Base-by-base conservation (phyloP, 148 eudicot genomes). In the Rheum nobile region DNA sequence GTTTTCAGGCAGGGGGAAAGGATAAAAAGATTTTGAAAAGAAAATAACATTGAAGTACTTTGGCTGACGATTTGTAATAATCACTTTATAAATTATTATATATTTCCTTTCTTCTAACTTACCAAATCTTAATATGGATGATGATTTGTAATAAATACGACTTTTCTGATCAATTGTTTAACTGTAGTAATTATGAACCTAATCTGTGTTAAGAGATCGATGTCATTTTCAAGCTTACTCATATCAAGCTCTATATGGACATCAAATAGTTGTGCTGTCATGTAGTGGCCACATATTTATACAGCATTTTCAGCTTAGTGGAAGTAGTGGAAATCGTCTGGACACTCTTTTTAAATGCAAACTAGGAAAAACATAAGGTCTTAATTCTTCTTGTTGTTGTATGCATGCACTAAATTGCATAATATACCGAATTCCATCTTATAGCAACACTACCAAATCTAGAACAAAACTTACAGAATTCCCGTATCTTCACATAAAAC, bases 261-360 rank as follows among this genome's bases (percentile, higher is more conserved):
- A 26, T 57, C 22, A 55, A 55, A 21, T 55, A 11, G 63, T 7
- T 55, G 21, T 55, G 22, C 16, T 55, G 29, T 26, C 32, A 26
- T 59, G 70, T 65, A 65, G 70, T 65, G 70, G 70, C 70, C 70
- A 32, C 41, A 65, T 34, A 32, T 6, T 32, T 31, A 29, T 14
- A 57, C 70, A 65, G 11, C 70, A 65, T 65, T 65, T 11, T 29
- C 38, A 63, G 3, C 70, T 65, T 17, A 34, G 70, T 63, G 69
- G 38, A 2, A 14, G 69, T 28, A 59, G 67, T 61, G 67, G 67
- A 61, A 0, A 28, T 31, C 32, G 38, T 65, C 70, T 65, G 39
- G 70, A 32, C 70, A 65, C 70, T 16, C 16, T 34, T 1, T 3
- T 8, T 65, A 31, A 41, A 7, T 65, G 37, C n/a, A 63, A 31